Conservation (phyloP, 2,329 filamentous ascomycete species). For the Penicillium janthinellum region DNA sequence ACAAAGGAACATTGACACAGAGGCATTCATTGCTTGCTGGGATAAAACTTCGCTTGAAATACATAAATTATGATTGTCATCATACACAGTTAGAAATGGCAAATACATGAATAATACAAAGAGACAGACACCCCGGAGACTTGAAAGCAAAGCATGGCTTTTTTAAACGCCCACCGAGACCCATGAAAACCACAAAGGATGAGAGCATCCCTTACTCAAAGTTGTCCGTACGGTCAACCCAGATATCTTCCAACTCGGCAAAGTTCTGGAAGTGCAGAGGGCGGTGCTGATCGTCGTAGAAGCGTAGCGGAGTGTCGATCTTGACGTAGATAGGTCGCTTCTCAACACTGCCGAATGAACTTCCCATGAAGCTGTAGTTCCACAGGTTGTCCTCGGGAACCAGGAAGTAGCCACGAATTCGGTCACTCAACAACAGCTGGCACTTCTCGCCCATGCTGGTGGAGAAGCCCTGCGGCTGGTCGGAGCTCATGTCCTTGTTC, state of each 20-base stretch:
- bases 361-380: constrained; percentile 99
- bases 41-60: constrained; percentile 17
- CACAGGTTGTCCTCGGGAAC: constrained; percentile 86
- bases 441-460: constrained; percentile 93
- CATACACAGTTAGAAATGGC: constrained; percentile 20
- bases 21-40: constrained; percentile 7
- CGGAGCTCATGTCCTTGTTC: constrained; percentile 89
- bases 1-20: background rate
- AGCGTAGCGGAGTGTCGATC: constrained; percentile 85
- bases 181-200: background rate
- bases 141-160: constrained; percentile 14
- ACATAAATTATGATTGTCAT: constrained; percentile 28
- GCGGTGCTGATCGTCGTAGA: constrained; percentile 90
- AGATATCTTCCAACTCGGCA: constrained; percentile 93
- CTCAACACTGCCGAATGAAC: constrained; percentile 80
- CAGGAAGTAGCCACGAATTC: constrained; percentile 93
- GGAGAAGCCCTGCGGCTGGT: constrained; percentile 91
- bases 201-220: constrained; percentile 67
- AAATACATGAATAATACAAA: constrained; percentile 14
- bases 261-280: constrained; percentile 97
- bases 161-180: constrained; percentile 26
- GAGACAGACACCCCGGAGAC: constrained; percentile 20
- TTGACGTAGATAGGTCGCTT: constrained; percentile 91
- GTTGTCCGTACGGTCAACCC: constrained; percentile 89
- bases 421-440: constrained; percentile 87